Conservation (phyloP, 2,329 filamentous ascomycete species). For the Talaromyces sp. region DNA sequence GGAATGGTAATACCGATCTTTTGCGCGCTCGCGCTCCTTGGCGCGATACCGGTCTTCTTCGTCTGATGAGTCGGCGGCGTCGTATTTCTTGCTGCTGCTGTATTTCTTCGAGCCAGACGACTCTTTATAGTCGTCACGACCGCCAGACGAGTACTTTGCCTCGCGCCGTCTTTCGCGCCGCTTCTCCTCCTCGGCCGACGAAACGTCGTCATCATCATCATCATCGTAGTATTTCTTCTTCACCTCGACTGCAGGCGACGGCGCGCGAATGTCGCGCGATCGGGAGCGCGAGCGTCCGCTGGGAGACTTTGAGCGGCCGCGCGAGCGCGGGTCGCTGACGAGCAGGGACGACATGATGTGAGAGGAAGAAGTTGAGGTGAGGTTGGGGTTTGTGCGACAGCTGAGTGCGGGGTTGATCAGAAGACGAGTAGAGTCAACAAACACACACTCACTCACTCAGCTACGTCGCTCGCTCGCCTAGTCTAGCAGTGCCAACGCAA, state of each 20-base stretch:
- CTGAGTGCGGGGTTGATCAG: not conserved
- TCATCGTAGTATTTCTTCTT: slow-evolving; percentile 24
- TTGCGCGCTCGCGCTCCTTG: slow-evolving; percentile 8
- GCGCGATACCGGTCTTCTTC: slow-evolving; percentile 16
- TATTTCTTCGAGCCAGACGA: not conserved
- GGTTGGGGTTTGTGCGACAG: not conserved
- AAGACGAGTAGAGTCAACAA: not conserved
- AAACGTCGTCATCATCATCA: slow-evolving; percentile 21
- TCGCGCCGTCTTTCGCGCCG: slow-evolving; percentile 14
- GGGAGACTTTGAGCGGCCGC: slow-evolving; percentile 42
- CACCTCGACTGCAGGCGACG: slow-evolving; percentile 20
- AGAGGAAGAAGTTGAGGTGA: not conserved
- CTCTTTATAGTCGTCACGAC: slow-evolving; percentile 3
- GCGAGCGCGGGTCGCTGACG: slow-evolving; percentile 37
- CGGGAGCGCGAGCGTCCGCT: slow-evolving; percentile 37
- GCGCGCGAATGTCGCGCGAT: slow-evolving; percentile 36
- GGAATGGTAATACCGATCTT: slow-evolving; percentile 24
- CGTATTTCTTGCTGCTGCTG: slow-evolving; percentile 14
- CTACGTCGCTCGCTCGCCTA: not conserved
- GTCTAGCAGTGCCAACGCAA: not conserved
- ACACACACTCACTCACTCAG: not conserved
- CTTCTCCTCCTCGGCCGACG: slow-evolving; percentile 21
- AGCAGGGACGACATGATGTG: slow-evolving; percentile 29
- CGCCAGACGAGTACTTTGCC: slow-evolving; percentile 11
- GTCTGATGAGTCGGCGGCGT: slow-evolving; percentile 20